A percentile compares a stretch with the other conserved stretches of the same genome.
Conservation (phyloP, 129 eudicot species). For the Heracleum sosnowskyi region DNA sequence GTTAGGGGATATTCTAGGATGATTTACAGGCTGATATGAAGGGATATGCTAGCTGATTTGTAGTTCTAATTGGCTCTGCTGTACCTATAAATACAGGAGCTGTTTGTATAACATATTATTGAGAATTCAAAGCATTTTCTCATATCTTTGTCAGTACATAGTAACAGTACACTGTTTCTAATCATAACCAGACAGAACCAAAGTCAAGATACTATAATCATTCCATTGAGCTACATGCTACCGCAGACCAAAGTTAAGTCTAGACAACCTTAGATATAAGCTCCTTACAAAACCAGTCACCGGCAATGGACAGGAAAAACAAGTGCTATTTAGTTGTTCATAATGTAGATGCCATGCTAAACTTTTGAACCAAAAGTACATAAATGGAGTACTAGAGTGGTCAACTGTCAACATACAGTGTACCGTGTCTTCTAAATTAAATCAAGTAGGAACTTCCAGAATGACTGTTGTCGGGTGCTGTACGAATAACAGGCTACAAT, state of each 20-base stretch:
- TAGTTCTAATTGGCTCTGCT: too few species aligned
- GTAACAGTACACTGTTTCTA: neutral
- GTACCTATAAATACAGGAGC: too few species aligned
- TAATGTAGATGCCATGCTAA: neutral
- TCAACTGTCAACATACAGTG: neutral
- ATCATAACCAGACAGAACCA: neutral
- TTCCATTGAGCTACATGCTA: neutral
- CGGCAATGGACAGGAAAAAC: neutral
- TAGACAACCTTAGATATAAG: neutral
- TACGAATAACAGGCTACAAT: neutral
- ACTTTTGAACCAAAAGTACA: neutral
- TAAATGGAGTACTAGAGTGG: neutral
- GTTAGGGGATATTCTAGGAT: too few species aligned
- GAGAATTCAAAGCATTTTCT: too few species aligned
- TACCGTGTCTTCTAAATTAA: neutral
- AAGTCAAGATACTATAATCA: neutral
- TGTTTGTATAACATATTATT: too few species aligned
- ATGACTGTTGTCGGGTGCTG: neutral
- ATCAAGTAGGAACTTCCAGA: neutral
- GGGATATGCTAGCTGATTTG: too few species aligned
- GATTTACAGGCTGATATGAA: too few species aligned
- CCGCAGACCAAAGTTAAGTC: neutral
- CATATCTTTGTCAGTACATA: too few species aligned
- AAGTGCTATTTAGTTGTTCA: neutral
- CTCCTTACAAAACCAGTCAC: neutral